Conservation (phyloP, 345 rosid species). For the Geranium brycei region DNA sequence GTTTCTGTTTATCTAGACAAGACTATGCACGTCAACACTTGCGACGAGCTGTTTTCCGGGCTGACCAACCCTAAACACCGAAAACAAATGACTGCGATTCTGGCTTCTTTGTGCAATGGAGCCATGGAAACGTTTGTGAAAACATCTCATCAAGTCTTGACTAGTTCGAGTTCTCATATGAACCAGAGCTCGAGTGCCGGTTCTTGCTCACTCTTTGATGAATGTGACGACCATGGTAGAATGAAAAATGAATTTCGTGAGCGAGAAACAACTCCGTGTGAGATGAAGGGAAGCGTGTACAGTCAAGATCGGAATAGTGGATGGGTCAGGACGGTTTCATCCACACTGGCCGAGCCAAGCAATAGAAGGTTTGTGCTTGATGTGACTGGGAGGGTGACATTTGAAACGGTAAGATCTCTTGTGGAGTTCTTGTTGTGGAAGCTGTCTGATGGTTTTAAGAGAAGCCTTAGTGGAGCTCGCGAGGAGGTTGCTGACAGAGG, state of each 20-base stretch:
- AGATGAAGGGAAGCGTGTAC: neutral
- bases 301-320: conserved; percentile 19
- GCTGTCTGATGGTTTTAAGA: conserved; percentile 43
- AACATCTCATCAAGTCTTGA: conserved; percentile 71
- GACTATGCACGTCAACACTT: conserved; percentile 66
- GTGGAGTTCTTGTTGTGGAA: conserved; percentile 50
- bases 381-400: conserved; percentile 83
- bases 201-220: conserved; percentile 19
- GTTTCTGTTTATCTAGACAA: conserved; percentile 81
- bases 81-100: conserved; percentile 41
- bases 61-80: conserved; percentile 80
- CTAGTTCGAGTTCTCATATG: conserved; percentile 18
- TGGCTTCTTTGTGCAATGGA: conserved; percentile 67
- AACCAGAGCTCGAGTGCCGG: conserved; percentile 12
- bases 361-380: conserved; percentile 73
- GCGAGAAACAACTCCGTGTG: conserved; percentile 11
- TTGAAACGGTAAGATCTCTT: conserved; percentile 54
- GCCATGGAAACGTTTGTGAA: conserved; percentile 65
- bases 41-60: conserved; percentile 68
- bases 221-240: conserved; percentile 11
- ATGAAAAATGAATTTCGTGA: conserved; percentile 10
- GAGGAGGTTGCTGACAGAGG: conserved; percentile 59
- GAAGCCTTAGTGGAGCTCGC: conserved; percentile 27
- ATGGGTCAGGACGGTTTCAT: conserved; percentile 40
- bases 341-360: conserved; percentile 57